phyloP scores from a whole-genome alignment of 2,329 filamentous ascomycete species.

The Penicillium frequentans region DNA sequence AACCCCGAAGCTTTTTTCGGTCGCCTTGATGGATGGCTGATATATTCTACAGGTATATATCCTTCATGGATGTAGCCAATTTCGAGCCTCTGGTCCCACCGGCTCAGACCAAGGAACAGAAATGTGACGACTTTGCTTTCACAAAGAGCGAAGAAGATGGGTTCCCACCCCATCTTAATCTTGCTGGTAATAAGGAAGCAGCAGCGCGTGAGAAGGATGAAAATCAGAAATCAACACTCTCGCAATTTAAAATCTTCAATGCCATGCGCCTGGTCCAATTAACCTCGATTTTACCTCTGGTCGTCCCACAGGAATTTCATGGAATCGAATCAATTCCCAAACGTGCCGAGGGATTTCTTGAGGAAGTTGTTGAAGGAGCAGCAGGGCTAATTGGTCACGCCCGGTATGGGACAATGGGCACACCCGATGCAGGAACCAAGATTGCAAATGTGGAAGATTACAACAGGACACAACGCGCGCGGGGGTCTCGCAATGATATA shows the following conservation, averaged over 20 bases:
- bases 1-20: not conserved
- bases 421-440: constrained; percentile 1
- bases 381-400: too few relatives aligned
- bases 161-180: constrained; percentile 8
- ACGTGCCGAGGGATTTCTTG: too few relatives aligned
- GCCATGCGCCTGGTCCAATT: not conserved
- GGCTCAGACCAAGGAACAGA: not conserved
- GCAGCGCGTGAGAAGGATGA: not conserved
- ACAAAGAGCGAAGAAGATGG: constrained; percentile 2
- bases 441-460: not conserved
- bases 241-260: not conserved
- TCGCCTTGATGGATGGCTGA: not conserved
- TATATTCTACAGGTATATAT: not conserved
- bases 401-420: not conserved
- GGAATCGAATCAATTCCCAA: not conserved
- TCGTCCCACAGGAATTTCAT: not conserved
- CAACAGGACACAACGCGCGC: not conserved
- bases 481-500: not conserved
- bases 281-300: not conserved
- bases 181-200: not conserved
- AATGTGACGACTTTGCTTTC: constrained; percentile 1
- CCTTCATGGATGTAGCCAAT: constrained; percentile 4
- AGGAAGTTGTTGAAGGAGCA: too few relatives aligned
- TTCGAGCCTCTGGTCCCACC: constrained; percentile 5
- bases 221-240: constrained; percentile 1